A percentile compares a stretch with the other conserved stretches of the same genome.
phyloP scores from a whole-genome alignment of 2,329 filamentous ascomycete species.

The Fusarium sp. region DNA sequence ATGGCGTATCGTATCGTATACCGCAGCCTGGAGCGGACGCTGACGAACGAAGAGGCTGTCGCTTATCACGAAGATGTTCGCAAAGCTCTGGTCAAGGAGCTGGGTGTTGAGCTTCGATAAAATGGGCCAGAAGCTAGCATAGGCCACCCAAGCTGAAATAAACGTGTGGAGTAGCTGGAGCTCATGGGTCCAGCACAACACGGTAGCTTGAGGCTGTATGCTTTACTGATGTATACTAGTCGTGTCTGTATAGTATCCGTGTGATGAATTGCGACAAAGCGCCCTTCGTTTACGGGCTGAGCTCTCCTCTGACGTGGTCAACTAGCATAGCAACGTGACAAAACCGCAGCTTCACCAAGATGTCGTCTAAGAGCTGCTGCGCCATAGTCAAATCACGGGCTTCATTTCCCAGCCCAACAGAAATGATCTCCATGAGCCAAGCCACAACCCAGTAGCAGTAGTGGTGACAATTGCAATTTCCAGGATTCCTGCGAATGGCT shows the following conservation, averaged over 20 bases:
- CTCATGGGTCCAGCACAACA: slow-evolving; percentile 35
- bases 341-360: slow-evolving; percentile 17
- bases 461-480: slow-evolving; percentile 17
- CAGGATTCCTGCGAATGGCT: slow-evolving; percentile 17
- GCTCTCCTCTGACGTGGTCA: slow-evolving; percentile 17
- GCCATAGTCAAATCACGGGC: slow-evolving; percentile 19
- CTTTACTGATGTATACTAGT: slow-evolving; percentile 36
- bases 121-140: slow-evolving; percentile 8
- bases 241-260: slow-evolving; percentile 15
- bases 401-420: background rate
- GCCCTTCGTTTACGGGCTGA: background rate
- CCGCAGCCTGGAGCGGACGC: slow-evolving; percentile 88
- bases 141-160: slow-evolving; percentile 37
- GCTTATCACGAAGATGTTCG: slow-evolving; percentile 78
- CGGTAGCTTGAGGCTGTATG: slow-evolving; percentile 31
- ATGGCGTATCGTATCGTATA: slow-evolving; percentile 95
- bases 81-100: slow-evolving; percentile 72
- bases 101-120: slow-evolving; percentile 76
- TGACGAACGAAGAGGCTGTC: slow-evolving; percentile 87
- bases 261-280: slow-evolving; percentile 8
- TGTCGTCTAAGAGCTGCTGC: slow-evolving; percentile 26
- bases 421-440: slow-evolving; percentile 15
- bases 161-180: slow-evolving; percentile 41
- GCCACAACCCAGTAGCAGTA: slow-evolving; percentile 15
- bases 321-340: slow-evolving; percentile 3